Evolutionary conservation across 306 rosid genomes (phyloP).

Genomic region (Macrotyloma uniflorum): DNA sequence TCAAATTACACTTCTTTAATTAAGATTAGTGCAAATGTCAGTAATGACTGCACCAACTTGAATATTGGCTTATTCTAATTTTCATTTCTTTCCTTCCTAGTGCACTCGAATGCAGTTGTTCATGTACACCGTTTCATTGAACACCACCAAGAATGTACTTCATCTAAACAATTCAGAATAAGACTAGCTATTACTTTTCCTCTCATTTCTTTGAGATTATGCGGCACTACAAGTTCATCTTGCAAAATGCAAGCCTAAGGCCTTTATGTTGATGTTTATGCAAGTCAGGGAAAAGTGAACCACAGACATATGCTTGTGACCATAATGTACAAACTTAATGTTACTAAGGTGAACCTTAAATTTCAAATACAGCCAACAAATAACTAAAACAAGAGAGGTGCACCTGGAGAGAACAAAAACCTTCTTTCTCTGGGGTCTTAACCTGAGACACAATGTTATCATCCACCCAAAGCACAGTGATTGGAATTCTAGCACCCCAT

Average conservation of each 20-base stretch:
- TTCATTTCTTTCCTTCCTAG: not conserved
- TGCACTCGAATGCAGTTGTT: not conserved
- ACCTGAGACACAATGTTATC: constrained; percentile 96
- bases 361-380: not conserved
- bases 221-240: too few relatives aligned
- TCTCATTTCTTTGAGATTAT: not conserved
- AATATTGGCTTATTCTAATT: not conserved
- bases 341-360: not conserved
- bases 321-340: not conserved
- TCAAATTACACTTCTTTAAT: not conserved
- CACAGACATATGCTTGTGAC: not conserved
- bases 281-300: not conserved
- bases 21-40: not conserved
- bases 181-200: not conserved
- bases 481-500: constrained; percentile 95
- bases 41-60: not conserved
- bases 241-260: not conserved
- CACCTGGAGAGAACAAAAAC: constrained; percentile 80
- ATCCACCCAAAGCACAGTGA: constrained; percentile 86
- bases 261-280: not conserved
- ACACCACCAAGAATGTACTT: not conserved
- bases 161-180: too few relatives aligned
- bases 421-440: constrained; percentile 84
- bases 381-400: constrained; percentile 1
- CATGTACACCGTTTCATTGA: not conserved